Conservation (phyloP, 306 rosid genomes). For the Acacia melanoxylon region DNA sequence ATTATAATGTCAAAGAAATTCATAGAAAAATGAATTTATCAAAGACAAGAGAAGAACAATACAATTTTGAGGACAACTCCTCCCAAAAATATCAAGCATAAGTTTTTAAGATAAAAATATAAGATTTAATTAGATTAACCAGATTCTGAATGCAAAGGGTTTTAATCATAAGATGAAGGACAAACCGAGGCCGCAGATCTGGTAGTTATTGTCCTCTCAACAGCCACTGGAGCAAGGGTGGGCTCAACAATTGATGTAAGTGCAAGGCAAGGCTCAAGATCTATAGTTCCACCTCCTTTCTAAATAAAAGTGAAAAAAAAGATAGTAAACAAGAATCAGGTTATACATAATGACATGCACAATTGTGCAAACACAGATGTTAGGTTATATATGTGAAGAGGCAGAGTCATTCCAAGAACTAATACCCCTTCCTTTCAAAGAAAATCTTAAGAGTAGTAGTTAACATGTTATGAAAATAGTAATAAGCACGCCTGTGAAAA, state of each 20-base stretch:
- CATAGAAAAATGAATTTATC: not conserved
- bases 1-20: not conserved
- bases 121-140: not conserved
- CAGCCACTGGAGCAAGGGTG: slow-evolving; percentile 96
- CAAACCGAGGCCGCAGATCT: slow-evolving; percentile 96
- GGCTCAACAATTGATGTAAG: slow-evolving; percentile 91
- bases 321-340: not conserved
- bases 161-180: slow-evolving; percentile 32
- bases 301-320: slow-evolving; percentile 37
- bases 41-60: not conserved
- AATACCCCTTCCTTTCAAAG: slow-evolving; percentile 14
- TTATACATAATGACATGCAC: not conserved
- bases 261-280: slow-evolving; percentile 97
- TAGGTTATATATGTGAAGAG: not conserved
- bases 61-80: not conserved
- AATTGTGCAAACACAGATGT: slow-evolving; percentile 4
- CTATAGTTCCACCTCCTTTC: slow-evolving; percentile 96
- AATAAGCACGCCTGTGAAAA: slow-evolving; percentile 4
- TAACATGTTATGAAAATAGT: not conserved
- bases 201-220: slow-evolving; percentile 95
- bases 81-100: not conserved
- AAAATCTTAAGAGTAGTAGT: not conserved
- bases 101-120: not conserved
- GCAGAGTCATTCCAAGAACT: slow-evolving; percentile 12
- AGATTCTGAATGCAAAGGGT: slow-evolving; percentile 14